Evolutionary conservation across 495 filamentous ascomycete genomes (phyloP).

Genomic region (Tuber indicum): DNA sequence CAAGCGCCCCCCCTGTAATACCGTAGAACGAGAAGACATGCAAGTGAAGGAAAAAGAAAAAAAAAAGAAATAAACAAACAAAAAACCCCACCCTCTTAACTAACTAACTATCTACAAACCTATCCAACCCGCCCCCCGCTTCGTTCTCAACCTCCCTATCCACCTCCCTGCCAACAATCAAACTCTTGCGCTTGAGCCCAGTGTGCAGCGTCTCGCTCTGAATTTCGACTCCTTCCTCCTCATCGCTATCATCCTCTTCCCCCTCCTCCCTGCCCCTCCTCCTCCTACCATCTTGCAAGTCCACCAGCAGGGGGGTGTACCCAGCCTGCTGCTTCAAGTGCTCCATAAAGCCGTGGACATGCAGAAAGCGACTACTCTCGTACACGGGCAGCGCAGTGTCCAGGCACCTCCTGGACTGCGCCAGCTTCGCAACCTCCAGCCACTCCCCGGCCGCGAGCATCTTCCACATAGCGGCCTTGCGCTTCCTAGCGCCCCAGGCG

Average conservation of each 20-base stretch:
- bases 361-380: constrained; percentile 45
- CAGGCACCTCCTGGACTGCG: constrained; percentile 64
- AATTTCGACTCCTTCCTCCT: constrained; percentile 13
- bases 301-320: constrained; percentile 31
- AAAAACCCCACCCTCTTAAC: background rate
- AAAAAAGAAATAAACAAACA: background rate
- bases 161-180: constrained; percentile 12
- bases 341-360: constrained; percentile 45
- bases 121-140: constrained; percentile 15
- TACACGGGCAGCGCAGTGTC: constrained; percentile 66
- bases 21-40: background rate
- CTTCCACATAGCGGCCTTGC: constrained; percentile 89
- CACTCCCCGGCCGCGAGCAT: constrained; percentile 76
- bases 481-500: constrained; percentile 60
- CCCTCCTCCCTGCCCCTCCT: background rate
- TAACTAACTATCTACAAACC: constrained; percentile 39
- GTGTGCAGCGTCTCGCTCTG: constrained; percentile 25
- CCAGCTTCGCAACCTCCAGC: constrained; percentile 62
- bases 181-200: constrained; percentile 27
- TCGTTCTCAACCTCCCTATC: constrained; percentile 21
- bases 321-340: constrained; percentile 45
- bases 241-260: constrained; percentile 13
- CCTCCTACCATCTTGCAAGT: constrained; percentile 1
- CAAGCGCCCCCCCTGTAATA: constrained; percentile 11
- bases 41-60: background rate